Evolutionary conservation across 106 monocot species (phyloP), one percentile per base, ranked within the genome.

Genomic region (Dactylorhiza incarnata): DNA sequence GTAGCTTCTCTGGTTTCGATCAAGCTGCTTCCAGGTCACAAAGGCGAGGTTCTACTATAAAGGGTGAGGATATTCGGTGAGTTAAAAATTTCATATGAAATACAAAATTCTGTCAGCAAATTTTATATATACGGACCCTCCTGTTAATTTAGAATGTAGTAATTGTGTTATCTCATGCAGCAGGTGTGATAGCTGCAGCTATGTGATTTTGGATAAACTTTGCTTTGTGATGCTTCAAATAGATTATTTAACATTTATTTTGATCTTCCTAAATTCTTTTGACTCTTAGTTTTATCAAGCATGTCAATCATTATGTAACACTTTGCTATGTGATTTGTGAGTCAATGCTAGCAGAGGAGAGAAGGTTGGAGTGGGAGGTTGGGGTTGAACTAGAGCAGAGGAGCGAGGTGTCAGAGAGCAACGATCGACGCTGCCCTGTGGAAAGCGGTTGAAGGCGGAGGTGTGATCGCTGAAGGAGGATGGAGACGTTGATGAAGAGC

Each of bases 51-150:
- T 73, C 89, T 78, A 84, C 82, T 80, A 71, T 89, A 37, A 87
- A 93, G 76, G 97, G 97, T 59, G 97, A 97, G 78, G 97, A 97
- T 81, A 97, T 97, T 66, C 73, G 97, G 97, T 97, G 65, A 81
- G 83, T 76, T 80, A 56, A 14, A 52, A 62, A 73, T 59, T 49
- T 47, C 77, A 68, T 70, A 25, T 70, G 46, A 78, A 29, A 10
- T 68, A 12, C 12, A 22, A 66, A 13, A 13, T 9, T 66, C 25
- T 26, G 9, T 37, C 17, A 70, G 6, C 43, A 46, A 7, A 26
- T 70, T 70, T 45, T 45, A 17, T 46, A 44, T 70, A 26, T 45
- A 16, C 45, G 69, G n/a, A 45, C 0, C 68, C 58, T 59, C 19
- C 58, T 59, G 20, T 59, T 59, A 22, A 3, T 59, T 59, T n/a